Evolutionary conservation across 75 land plant genomes (phyloP).

Genomic region (Isoetes taiwanensis): DNA sequence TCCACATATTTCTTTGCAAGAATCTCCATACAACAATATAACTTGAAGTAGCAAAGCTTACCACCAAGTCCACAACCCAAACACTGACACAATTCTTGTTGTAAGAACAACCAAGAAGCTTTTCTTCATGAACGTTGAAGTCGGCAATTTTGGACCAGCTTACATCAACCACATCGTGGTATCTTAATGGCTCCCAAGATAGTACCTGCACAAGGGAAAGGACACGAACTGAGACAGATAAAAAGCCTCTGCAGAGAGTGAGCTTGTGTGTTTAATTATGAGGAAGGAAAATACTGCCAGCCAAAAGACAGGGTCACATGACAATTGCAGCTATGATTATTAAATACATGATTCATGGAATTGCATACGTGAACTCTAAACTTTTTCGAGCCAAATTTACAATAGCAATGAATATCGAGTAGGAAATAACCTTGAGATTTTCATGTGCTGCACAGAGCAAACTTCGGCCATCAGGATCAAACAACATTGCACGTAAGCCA

Average conservation of each 20-base stretch:
- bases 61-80: slow-evolving; percentile 85
- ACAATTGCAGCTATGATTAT: too few species aligned
- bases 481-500: slow-evolving; percentile 69
- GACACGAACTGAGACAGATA: too few species aligned
- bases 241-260: too few species aligned
- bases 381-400: neutral
- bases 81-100: slow-evolving; percentile 82
- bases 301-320: too few species aligned
- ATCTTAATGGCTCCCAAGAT: slow-evolving; percentile 88
- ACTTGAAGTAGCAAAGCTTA: slow-evolving; percentile 15
- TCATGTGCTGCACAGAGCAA: slow-evolving; percentile 71
- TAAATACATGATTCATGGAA: neutral
- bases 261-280: too few species aligned
- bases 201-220: too few species aligned
- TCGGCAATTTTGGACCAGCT: slow-evolving; percentile 84
- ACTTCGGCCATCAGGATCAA: slow-evolving; percentile 88
- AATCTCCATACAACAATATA: too few species aligned
- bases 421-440: slow-evolving; percentile 77
- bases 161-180: slow-evolving; percentile 79
- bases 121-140: slow-evolving; percentile 78
- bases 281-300: too few species aligned
- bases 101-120: slow-evolving; percentile 84
- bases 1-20: too few species aligned
- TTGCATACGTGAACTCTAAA: too few species aligned
- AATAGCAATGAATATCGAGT: too few species aligned